A percentile compares a stretch with the other conserved stretches of the same genome.
phyloP scores from a whole-genome alignment of 192 early-diverging fungal genomes.

The Funneliformis geosporum region DNA sequence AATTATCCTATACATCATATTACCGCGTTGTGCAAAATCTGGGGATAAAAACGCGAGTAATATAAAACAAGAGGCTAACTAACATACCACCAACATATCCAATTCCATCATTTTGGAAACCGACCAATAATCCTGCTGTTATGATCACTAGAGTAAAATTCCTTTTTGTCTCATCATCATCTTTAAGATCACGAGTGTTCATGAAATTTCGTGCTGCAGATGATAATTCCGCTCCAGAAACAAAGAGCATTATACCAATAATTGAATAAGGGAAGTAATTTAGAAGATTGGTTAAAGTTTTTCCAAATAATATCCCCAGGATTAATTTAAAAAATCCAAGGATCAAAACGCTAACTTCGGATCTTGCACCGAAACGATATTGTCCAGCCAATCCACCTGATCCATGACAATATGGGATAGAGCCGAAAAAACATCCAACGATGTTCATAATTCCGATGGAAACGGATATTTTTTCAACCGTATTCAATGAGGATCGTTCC shows the following conservation, averaged over 20 bases:
- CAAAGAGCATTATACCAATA: slow-evolving; percentile 86
- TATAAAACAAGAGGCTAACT: slow-evolving; percentile 49
- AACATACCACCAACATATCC: slow-evolving; percentile 73
- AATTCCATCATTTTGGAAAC: slow-evolving; percentile 81
- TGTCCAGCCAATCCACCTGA: slow-evolving; percentile 93
- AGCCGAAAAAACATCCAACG: slow-evolving; percentile 74
- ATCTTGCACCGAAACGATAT: slow-evolving; percentile 90
- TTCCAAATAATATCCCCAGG: slow-evolving; percentile 80
- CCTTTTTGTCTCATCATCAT: slow-evolving; percentile 45
- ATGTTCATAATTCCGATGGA: slow-evolving; percentile 82
- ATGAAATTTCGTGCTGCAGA: slow-evolving; percentile 52
- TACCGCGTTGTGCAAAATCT: background rate
- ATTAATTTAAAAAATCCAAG: slow-evolving; percentile 79
- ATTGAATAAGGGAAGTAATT: slow-evolving; percentile 73
- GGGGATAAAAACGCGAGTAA: background rate
- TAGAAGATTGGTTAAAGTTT: slow-evolving; percentile 72
- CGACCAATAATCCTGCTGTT: slow-evolving; percentile 69
- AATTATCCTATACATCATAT: too few species aligned
- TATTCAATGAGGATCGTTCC: slow-evolving; percentile 51
- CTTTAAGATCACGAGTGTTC: slow-evolving; percentile 40
- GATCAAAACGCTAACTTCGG: slow-evolving; percentile 74
- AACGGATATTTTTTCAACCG: slow-evolving; percentile 51
- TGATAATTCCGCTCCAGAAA: slow-evolving; percentile 76
- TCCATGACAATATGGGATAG: slow-evolving; percentile 80
- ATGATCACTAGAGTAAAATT: slow-evolving; percentile 72